Conservation (phyloP, 345 rosid genomes). For the Brassica carinata region DNA sequence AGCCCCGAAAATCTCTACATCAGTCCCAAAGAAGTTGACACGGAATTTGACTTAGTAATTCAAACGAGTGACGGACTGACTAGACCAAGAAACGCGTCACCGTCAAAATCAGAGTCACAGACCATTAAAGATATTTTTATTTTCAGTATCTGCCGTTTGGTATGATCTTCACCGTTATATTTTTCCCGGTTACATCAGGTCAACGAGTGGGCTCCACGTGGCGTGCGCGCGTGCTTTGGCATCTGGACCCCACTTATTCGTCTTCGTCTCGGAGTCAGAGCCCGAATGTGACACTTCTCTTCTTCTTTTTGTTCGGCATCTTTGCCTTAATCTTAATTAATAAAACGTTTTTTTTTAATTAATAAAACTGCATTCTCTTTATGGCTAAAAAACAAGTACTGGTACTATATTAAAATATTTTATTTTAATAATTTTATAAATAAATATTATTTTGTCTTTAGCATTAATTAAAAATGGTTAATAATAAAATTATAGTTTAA, state of each 20-base stretch:
- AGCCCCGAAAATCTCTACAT: too few species aligned
- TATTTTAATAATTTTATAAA: too few species aligned
- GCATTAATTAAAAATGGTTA: not conserved
- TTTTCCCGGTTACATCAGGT: slow-evolving; percentile 13
- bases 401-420: not conserved
- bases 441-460: not conserved
- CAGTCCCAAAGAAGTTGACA: not conserved
- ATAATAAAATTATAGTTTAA: not conserved
- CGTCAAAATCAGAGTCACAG: slow-evolving; percentile 25
- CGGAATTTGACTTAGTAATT: slow-evolving; percentile 43
- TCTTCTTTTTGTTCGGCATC: not conserved
- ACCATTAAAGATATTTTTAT: slow-evolving; percentile 11
- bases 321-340: slow-evolving; percentile 7
- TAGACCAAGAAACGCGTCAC: slow-evolving; percentile 16
- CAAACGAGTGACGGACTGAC: slow-evolving; percentile 24
- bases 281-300: slow-evolving; percentile 35
- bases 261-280: slow-evolving; percentile 46
- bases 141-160: slow-evolving; percentile 8
- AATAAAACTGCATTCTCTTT: not conserved
- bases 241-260: slow-evolving; percentile 38
- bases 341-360: not conserved
- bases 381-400: not conserved
- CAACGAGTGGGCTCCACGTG: slow-evolving; percentile 50
- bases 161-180: slow-evolving; percentile 38
- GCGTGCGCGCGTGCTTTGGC: slow-evolving; percentile 49